Percentiles rank a stretch among this genome's conserved stretches.
Evolutionary conservation across 441 rosid genomes (phyloP).

Genomic region (Croton setiger): DNA sequence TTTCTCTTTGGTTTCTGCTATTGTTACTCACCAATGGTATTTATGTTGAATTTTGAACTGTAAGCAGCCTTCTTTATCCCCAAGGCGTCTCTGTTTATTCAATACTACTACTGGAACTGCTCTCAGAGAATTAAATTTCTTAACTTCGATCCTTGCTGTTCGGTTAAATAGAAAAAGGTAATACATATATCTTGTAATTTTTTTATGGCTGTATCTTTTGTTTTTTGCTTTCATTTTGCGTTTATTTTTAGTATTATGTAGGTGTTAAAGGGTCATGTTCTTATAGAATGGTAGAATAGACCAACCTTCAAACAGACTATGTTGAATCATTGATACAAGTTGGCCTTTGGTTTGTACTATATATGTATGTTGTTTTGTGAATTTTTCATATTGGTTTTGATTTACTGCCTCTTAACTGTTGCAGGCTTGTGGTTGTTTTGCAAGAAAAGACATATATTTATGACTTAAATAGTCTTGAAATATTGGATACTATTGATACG

Average conservation of each 20-base stretch:
- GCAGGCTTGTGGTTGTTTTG: slow-evolving; percentile 83
- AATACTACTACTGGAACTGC: slow-evolving; percentile 61
- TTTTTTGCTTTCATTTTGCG: not conserved
- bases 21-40: not conserved
- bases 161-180: slow-evolving; percentile 76
- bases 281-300: not conserved
- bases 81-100: slow-evolving; percentile 80
- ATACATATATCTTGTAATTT: not conserved
- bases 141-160: slow-evolving; percentile 77
- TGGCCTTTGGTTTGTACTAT: not conserved
- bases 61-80: slow-evolving; percentile 75
- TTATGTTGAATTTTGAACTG: slow-evolving; percentile 11
- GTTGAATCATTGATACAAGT: not conserved
- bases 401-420: slow-evolving; percentile 18
- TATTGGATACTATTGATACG: slow-evolving; percentile 77
- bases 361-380: not conserved
- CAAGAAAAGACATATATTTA: slow-evolving; percentile 79
- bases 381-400: not conserved
- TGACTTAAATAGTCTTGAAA: slow-evolving; percentile 61
- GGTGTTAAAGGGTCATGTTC: not conserved
- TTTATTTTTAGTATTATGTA: not conserved
- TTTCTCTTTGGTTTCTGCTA: not conserved
- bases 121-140: slow-evolving; percentile 67
- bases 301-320: not conserved
- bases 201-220: not conserved